Conservation (phyloP, 2,329 filamentous ascomycete species). For the Aureobasidium sp. region DNA sequence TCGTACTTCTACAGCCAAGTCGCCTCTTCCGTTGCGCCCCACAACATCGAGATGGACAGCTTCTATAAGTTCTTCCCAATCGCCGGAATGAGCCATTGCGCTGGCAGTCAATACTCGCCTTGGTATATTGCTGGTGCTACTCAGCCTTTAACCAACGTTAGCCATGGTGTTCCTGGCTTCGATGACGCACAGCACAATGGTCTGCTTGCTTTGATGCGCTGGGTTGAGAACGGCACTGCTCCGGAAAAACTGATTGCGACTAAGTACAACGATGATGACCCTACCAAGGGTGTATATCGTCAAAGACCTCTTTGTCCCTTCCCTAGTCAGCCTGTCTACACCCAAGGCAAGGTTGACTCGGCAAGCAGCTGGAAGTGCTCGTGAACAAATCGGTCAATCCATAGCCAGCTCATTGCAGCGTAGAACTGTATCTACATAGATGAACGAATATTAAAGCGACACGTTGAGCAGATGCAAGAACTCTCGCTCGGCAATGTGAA, state of each 20-base stretch:
- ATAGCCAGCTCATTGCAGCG: background rate
- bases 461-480: too few relatives aligned
- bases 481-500: too few relatives aligned
- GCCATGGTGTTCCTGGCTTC: conserved; percentile 24
- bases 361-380: conserved; percentile 18
- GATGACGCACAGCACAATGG: conserved; percentile 28
- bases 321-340: background rate
- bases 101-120: conserved; percentile 29
- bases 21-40: conserved; percentile 28
- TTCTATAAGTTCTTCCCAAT: conserved; percentile 46
- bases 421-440: too few relatives aligned
- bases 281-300: background rate
- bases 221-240: conserved; percentile 33
- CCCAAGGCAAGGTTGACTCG: background rate
- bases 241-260: conserved; percentile 32
- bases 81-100: conserved; percentile 47
- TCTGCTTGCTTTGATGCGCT: conserved; percentile 31
- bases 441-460: too few relatives aligned
- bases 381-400: background rate
- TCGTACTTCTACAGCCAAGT: conserved; percentile 45
- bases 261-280: conserved; percentile 26
- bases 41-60: conserved; percentile 27
- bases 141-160: conserved; percentile 33
- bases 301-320: conserved; percentile 6
- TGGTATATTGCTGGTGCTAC: conserved; percentile 21